phyloP scores from a whole-genome alignment of 768 basidiomycete species.

The Pilatotrama ljubarskyi region DNA sequence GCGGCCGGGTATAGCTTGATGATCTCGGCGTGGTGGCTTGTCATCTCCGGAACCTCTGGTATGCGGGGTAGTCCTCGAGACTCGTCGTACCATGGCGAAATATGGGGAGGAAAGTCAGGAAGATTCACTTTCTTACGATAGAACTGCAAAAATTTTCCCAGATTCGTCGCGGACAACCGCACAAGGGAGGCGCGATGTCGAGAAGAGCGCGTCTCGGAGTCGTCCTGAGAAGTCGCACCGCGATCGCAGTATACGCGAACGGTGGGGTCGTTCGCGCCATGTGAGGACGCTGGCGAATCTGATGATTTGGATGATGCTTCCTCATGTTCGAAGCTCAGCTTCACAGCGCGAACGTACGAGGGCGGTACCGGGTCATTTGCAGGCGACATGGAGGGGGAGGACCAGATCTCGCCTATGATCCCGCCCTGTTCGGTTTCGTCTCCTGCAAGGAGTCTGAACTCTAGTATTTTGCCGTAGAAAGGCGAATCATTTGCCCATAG shows the following conservation, averaged over 20 bases:
- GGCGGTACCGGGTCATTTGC: conserved; percentile 5
- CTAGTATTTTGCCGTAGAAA: conserved; percentile 23
- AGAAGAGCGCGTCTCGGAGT: neutral
- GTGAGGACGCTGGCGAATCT: neutral
- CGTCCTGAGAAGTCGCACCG: neutral
- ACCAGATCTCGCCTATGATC: conserved; percentile 23
- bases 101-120: conserved; percentile 17
- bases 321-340: conserved; percentile 16
- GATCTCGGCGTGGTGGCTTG: conserved; percentile 8
- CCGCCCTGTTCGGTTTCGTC: conserved; percentile 16
- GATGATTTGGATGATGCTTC: neutral
- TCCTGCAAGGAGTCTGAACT: conserved; percentile 18
- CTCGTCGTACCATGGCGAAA: conserved; percentile 16
- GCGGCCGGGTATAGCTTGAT: conserved; percentile 20
- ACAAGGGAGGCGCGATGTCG: conserved; percentile 2
- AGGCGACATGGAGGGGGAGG: neutral
- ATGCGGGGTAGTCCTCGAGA: conserved; percentile 14
- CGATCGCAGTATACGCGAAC: conserved; percentile 1
- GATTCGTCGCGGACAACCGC: neutral
- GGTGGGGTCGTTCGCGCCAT: neutral
- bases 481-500: conserved; percentile 26
- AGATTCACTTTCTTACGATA: conserved; percentile 17
- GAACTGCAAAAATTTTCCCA: conserved; percentile 11
- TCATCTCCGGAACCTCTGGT: neutral
- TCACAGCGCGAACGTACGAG: conserved; percentile 8